These are phyloP conservation scores for Arbutus unedo DNA, from an alignment of 148 eudicot species.

Conservation along the genomic window DNA sequence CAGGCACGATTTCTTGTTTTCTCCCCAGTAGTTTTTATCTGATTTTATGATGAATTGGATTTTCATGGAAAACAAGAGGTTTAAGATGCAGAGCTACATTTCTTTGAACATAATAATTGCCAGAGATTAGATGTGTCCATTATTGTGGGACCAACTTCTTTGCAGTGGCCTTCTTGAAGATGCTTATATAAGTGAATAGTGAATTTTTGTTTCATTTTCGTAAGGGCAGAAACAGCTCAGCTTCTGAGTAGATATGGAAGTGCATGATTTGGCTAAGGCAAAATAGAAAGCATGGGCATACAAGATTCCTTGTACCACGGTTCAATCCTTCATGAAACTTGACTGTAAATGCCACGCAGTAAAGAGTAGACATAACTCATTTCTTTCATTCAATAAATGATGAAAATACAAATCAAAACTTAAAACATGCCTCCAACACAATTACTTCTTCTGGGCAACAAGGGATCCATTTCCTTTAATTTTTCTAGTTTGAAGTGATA, in stretches of 20 bases:
- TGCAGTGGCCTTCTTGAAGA: not conserved
- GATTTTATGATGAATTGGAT: not conserved
- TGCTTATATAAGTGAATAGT: not conserved
- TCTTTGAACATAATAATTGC: not conserved
- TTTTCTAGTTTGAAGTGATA: not conserved
- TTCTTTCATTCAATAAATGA: not conserved
- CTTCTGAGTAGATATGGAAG: slow-evolving; percentile 1
- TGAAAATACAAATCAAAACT: not conserved
- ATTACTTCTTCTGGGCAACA: not conserved
- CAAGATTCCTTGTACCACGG: not conserved
- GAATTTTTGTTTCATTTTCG: not conserved
- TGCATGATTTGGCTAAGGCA: not conserved
- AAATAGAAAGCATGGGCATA: not conserved
- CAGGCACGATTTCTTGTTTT: slow-evolving; percentile 41
- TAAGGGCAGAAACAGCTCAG: not conserved
- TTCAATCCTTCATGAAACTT: not conserved
- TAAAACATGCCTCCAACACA: not conserved
- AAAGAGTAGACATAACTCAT: not conserved
- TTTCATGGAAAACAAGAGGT: not conserved
- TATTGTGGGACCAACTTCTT: not conserved
- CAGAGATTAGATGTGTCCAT: not conserved
- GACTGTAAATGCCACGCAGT: not conserved
- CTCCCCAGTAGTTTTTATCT: not conserved
- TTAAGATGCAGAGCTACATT: not conserved
- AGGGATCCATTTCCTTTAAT: not conserved